phyloP scores from a whole-genome alignment of 805 yeast species.

The Wickerhamiella lipophila region DNA sequence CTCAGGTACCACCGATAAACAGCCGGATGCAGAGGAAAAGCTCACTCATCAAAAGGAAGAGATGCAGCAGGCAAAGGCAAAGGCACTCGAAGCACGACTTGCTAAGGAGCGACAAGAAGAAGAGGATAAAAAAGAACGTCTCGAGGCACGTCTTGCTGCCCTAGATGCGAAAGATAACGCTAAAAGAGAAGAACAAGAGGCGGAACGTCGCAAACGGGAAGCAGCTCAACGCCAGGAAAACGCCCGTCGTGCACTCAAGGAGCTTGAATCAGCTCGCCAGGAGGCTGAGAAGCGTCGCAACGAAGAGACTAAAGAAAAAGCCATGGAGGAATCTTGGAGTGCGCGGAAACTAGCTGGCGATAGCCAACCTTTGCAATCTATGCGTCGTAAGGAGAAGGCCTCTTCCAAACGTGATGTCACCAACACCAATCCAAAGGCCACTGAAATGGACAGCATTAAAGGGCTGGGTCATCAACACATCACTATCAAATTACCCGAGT shows the following conservation, averaged over 20 bases:
- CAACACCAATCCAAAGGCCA: background rate
- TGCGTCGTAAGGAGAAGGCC: conserved; percentile 5
- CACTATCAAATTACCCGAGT: background rate
- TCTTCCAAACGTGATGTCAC: conserved; percentile 4
- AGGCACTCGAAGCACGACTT: conserved; percentile 22
- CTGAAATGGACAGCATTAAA: background rate
- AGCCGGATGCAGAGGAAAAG: background rate
- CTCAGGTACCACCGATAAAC: background rate
- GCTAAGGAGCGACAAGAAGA: conserved; percentile 17
- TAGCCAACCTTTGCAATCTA: conserved; percentile 1
- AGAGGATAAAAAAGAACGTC: conserved; percentile 13
- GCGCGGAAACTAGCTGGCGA: background rate
- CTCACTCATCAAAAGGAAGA: conserved; percentile 23
- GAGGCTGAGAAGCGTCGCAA: conserved; percentile 7
- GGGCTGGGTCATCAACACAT: background rate
- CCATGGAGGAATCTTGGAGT: conserved; percentile 8
- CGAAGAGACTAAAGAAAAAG: conserved; percentile 2
- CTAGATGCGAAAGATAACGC: conserved; percentile 8
- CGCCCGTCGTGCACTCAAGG: background rate
- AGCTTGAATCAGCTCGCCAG: background rate
- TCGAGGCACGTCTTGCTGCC: conserved; percentile 6
- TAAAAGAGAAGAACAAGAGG: background rate
- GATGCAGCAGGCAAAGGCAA: conserved; percentile 27
- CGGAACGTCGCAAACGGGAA: conserved; percentile 4
- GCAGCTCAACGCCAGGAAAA: conserved; percentile 6